Evolutionary conservation across 2,329 filamentous ascomycete genomes (phyloP).

Genomic region (Triangularia setosa): DNA sequence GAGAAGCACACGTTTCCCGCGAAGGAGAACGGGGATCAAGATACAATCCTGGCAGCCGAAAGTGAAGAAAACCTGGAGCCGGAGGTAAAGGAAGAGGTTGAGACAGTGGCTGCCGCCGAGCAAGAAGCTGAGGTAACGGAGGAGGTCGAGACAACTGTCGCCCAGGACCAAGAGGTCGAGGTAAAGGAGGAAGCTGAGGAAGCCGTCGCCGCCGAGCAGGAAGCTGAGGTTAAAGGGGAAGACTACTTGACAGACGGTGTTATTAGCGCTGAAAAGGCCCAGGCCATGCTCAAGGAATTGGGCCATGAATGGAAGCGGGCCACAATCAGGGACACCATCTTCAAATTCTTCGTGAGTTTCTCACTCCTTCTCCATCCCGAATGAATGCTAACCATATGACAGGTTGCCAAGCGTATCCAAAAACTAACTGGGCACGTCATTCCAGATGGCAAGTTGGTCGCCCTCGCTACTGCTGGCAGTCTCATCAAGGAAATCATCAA

Average conservation of each 20-base stretch:
- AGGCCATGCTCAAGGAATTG: constrained; percentile 43
- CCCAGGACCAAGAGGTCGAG: constrained; percentile 28
- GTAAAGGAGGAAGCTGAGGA: constrained; percentile 26
- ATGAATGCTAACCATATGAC: constrained; percentile 17
- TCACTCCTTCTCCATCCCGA: neutral
- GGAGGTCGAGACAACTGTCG: neutral
- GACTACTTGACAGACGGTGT: constrained; percentile 12
- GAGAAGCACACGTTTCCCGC: too few relatives aligned
- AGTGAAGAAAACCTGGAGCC: neutral
- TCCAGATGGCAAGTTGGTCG: constrained; percentile 63
- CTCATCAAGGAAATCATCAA: constrained; percentile 52
- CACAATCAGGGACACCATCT: constrained; percentile 50
- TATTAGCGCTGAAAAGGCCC: constrained; percentile 37
- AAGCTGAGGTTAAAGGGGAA: neutral
- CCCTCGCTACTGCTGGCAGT: constrained; percentile 49
- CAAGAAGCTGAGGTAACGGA: constrained; percentile 37
- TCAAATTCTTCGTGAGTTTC: constrained; percentile 68
- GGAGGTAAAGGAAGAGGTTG: constrained; percentile 27
- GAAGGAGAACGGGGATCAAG: too few relatives aligned
- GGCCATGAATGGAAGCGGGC: constrained; percentile 56
- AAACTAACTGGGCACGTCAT: constrained; percentile 77
- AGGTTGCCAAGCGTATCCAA: constrained; percentile 78
- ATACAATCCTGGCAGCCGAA: too few relatives aligned
- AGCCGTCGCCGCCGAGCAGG: too few relatives aligned
- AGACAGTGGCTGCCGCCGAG: constrained; percentile 35